These are phyloP conservation scores for Penicillium sp. DNA, from an alignment of 2,329 filamentous ascomycete genomes.

Conservation along the genomic window DNA sequence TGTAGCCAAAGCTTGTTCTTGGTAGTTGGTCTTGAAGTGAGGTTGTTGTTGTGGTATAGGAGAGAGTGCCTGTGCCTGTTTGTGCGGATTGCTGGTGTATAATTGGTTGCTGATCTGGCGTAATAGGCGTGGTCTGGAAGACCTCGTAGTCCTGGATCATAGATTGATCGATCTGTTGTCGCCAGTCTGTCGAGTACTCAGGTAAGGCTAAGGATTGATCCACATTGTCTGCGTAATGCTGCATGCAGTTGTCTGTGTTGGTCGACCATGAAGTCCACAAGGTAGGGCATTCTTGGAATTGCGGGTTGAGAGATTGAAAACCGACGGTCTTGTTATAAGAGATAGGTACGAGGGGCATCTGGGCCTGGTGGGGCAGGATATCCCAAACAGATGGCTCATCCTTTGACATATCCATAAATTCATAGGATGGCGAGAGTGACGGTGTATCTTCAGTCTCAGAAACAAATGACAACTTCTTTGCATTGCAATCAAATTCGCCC, in stretches of 20 bases:
- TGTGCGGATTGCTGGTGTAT: background rate
- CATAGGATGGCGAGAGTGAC: slow-evolving; percentile 12
- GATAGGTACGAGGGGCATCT: background rate
- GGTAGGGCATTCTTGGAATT: background rate
- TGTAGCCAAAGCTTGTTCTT: background rate
- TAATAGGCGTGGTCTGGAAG: background rate
- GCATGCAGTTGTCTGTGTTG: background rate
- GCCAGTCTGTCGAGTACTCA: background rate
- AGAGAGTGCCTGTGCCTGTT: background rate
- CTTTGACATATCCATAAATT: background rate
- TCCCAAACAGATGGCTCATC: background rate
- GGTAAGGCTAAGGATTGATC: background rate
- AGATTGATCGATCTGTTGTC: background rate
- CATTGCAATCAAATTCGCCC: background rate
- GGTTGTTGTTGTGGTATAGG: background rate
- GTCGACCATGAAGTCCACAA: background rate
- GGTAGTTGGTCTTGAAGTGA: background rate
- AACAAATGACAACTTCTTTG: slow-evolving; percentile 12
- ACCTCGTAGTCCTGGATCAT: background rate
- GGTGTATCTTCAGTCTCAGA: slow-evolving; percentile 6
- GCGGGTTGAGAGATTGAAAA: background rate
- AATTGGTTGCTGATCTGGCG: background rate
- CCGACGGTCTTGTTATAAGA: background rate
- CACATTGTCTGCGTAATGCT: background rate
- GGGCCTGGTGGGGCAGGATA: background rate